These are phyloP conservation scores for Venturia aucupariae DNA, from an alignment of 2,329 filamentous ascomycete genomes.

Conservation along the genomic window DNA sequence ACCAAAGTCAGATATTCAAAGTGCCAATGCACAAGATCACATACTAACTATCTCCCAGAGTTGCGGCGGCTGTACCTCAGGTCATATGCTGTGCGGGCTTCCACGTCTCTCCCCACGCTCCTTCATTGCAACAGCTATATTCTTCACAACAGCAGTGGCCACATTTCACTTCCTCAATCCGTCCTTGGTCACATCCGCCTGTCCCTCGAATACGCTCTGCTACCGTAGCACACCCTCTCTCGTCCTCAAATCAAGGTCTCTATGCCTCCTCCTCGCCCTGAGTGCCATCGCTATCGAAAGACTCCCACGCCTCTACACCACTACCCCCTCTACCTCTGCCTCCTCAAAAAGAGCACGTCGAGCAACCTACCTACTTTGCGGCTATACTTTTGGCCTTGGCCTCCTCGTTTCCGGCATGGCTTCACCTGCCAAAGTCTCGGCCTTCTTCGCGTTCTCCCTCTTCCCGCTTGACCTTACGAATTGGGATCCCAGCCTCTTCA, in stretches of 20 bases:
- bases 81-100: constrained; percentile 43
- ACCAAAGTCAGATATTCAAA: constrained; percentile 36
- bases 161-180: constrained; percentile 32
- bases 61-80: constrained; percentile 44
- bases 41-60: constrained; percentile 24
- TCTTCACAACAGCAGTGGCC: constrained; percentile 34
- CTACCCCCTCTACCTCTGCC: background rate
- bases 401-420: constrained; percentile 45
- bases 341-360: constrained; percentile 29
- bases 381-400: constrained; percentile 42
- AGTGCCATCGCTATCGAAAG: background rate
- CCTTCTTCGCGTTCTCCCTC: constrained; percentile 38
- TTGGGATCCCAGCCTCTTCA: constrained; percentile 42
- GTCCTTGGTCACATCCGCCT: constrained; percentile 31
- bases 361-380: constrained; percentile 22
- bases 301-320: background rate
- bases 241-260: background rate
- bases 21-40: constrained; percentile 6
- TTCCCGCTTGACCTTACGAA: constrained; percentile 18
- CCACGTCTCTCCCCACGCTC: constrained; percentile 42
- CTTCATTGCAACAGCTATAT: constrained; percentile 36
- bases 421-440: constrained; percentile 39
- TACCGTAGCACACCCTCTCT: constrained; percentile 28
- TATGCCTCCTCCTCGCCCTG: background rate
- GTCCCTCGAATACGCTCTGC: constrained; percentile 32